These are phyloP conservation scores for Telopea speciosissima DNA, from an alignment of 177 flowering plant species.

Conservation along the genomic window DNA sequence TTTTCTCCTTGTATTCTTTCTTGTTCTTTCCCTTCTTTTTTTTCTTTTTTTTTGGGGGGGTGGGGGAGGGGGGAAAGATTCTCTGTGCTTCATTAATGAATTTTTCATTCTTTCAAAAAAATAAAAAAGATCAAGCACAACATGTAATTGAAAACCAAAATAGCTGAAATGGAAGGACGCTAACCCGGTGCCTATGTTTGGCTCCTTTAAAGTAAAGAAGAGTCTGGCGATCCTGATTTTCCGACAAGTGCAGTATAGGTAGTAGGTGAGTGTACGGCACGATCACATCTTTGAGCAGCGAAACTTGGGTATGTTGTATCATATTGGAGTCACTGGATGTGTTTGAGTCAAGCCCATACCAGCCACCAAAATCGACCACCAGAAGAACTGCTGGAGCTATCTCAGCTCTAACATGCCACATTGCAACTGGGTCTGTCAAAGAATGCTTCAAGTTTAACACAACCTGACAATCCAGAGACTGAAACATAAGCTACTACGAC, in stretches of 20 bases:
- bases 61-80: too few species aligned
- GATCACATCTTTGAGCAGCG: conserved; percentile 83
- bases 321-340: conserved; percentile 50
- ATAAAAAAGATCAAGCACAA: too few species aligned
- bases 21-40: too few species aligned
- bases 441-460: conserved; percentile 81
- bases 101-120: too few species aligned
- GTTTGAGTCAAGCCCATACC: conserved; percentile 71
- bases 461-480: conserved; percentile 77
- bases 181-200: conserved; percentile 89
- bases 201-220: conserved; percentile 98
- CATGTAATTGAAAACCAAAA: background rate
- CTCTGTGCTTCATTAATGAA: too few species aligned
- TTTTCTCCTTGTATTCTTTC: too few species aligned
- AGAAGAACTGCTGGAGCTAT: conserved; percentile 83
- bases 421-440: conserved; percentile 99
- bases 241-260: conserved; percentile 55
- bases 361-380: conserved; percentile 96
- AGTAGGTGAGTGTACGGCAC: conserved; percentile 94
- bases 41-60: too few species aligned
- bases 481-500: conserved; percentile 50
- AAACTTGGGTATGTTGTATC: conserved; percentile 89
- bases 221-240: conserved; percentile 50
- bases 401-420: conserved; percentile 96
- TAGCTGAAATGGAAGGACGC: conserved; percentile 17